phyloP scores from a whole-genome alignment of 23 red algal species.

The Cyanidium caldarium region DNA sequence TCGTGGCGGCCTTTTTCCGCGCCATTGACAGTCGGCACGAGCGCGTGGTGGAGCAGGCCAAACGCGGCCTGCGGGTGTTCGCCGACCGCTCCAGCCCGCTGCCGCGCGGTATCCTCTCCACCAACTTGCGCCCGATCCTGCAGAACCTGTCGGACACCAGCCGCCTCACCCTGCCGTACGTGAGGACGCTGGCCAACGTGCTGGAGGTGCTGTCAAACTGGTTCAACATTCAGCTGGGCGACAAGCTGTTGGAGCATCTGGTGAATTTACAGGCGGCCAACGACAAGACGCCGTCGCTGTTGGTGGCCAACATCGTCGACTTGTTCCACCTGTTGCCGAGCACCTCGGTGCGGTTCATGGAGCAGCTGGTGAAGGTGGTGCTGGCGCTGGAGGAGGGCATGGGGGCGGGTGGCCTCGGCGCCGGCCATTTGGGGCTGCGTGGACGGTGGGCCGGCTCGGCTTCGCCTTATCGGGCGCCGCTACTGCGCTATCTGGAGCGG shows the following conservation, averaged over 20 bases:
- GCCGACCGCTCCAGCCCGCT: constrained; percentile 23
- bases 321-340: constrained; percentile 63
- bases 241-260: constrained; percentile 89
- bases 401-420: constrained; percentile 29
- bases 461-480: constrained; percentile 73
- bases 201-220: constrained; percentile 72
- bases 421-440: constrained; percentile 42
- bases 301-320: constrained; percentile 65
- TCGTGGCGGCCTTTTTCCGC: constrained; percentile 59
- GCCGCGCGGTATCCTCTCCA: constrained; percentile 53
- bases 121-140: constrained; percentile 81
- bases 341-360: constrained; percentile 28
- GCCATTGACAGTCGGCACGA: constrained; percentile 53
- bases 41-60: constrained; percentile 28
- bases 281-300: constrained; percentile 18
- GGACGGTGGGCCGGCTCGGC: constrained; percentile 32
- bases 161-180: constrained; percentile 50
- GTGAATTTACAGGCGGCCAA: constrained; percentile 32
- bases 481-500: constrained; percentile 55
- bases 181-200: constrained; percentile 50
- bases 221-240: constrained; percentile 84
- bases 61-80: constrained; percentile 31
- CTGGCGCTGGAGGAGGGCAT: constrained; percentile 49
- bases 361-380: constrained; percentile 44
- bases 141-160: constrained; percentile 52